Conservation (phyloP, 805 yeast species). For the Jamesozyma piceae region DNA sequence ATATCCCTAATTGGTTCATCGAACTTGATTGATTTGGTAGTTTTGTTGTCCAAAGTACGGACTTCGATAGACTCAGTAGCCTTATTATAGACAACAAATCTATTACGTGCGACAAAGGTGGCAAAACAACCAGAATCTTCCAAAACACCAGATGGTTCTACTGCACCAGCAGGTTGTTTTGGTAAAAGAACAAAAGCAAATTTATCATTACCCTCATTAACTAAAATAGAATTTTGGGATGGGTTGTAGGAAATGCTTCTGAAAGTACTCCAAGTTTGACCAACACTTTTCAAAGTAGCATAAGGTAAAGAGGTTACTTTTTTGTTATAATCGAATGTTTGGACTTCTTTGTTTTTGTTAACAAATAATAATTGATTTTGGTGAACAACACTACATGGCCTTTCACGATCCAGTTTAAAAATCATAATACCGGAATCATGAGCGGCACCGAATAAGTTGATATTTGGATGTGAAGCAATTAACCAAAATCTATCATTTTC, state of each 20-base stretch:
- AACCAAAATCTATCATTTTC: slow-evolving; percentile 94
- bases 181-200: slow-evolving; percentile 75
- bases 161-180: slow-evolving; percentile 83
- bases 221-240: slow-evolving; percentile 76
- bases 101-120: slow-evolving; percentile 84
- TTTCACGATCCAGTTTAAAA: slow-evolving; percentile 92
- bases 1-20: slow-evolving; percentile 64
- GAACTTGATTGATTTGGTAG: slow-evolving; percentile 71
- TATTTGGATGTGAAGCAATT: slow-evolving; percentile 76
- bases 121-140: slow-evolving; percentile 82
- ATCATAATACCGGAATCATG: slow-evolving; percentile 98
- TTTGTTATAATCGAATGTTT: slow-evolving; percentile 59
- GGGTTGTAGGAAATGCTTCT: slow-evolving; percentile 85
- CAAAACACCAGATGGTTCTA: slow-evolving; percentile 74
- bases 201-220: slow-evolving; percentile 56
- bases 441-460: slow-evolving; percentile 90
- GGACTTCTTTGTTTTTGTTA: slow-evolving; percentile 79
- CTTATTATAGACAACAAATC: slow-evolving; percentile 76
- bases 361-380: slow-evolving; percentile 70
- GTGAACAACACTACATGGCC: slow-evolving; percentile 64
- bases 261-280: slow-evolving; percentile 79
- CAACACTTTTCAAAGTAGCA: slow-evolving; percentile 74
- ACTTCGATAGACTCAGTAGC: slow-evolving; percentile 61
- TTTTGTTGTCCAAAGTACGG: slow-evolving; percentile 70
- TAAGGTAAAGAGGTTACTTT: slow-evolving; percentile 66